These are phyloP conservation scores for Starmerella geochares DNA, from an alignment of 805 yeast species.

Conservation along the genomic window DNA sequence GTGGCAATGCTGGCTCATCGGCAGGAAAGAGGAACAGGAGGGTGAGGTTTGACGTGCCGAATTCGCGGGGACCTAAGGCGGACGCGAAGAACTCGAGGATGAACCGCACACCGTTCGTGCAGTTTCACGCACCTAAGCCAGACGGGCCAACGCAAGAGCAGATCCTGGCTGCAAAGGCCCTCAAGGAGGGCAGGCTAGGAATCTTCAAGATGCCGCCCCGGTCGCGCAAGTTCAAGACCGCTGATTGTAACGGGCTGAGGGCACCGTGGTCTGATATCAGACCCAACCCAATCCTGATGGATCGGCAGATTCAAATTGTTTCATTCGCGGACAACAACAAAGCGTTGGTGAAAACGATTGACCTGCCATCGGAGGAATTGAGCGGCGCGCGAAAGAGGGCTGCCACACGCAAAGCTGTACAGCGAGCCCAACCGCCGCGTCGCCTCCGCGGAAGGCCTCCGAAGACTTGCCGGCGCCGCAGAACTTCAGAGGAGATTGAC, in stretches of 20 bases:
- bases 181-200: neutral
- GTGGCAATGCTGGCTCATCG: too few species aligned
- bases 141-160: neutral
- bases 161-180: neutral
- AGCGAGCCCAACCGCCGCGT: too few species aligned
- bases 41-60: neutral
- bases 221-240: neutral
- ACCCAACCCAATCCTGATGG: neutral
- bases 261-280: neutral
- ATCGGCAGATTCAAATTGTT: neutral
- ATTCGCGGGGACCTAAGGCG: neutral
- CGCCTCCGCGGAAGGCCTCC: neutral
- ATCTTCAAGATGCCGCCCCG: neutral
- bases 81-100: neutral
- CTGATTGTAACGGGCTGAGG: neutral
- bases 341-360: neutral
- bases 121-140: neutral
- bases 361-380: neutral
- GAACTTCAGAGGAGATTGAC: too few species aligned
- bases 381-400: neutral
- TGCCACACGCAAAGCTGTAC: neutral
- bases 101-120: neutral
- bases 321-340: neutral
- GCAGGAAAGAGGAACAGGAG: too few species aligned
- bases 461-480: too few species aligned